Evolutionary conservation across 495 filamentous ascomycete genomes (phyloP), one percentile per base, ranked within the genome.

Genomic region (Aspergillus baeticus): DNA sequence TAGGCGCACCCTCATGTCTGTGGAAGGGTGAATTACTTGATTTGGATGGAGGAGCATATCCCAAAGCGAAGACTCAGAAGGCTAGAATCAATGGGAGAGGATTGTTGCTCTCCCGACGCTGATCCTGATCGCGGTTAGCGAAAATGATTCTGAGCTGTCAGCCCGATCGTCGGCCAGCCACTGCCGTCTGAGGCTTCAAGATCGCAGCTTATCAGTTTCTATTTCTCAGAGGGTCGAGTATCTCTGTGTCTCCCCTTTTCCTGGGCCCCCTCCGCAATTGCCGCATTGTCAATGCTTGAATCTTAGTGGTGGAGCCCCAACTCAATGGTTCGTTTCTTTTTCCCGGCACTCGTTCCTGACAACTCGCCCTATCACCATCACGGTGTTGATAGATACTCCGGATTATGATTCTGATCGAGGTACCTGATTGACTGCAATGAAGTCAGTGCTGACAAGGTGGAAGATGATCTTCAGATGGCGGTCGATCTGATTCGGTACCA

Each of bases 401-500:
- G 11, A 34, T 41, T 13, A 21, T 41, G 29, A 7, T 42, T 1
- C 6, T 13, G 35, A 13, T 13, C n/a, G 13, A 37, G 35, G 10
- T 4, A 37, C 23, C 20, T 37, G 42, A 8, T 8, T 36, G n/a
- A 20, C n/a, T 37, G 34, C 33, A 29, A 6, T 48, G n/a, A 11
- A 23, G 38, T 53, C 14, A 6, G 37, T 31, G 20, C 39, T 31
- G 21, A 37, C n/a, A 23, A 20, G 22, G 33, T 55, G 43, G 44
- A 23, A 31, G 29, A 36, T 22, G 48, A 53, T 57, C 57, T 39
- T 18, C 44, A 34, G 36, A 21, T 47, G 31, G 21, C 14, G 22
- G 35, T 48, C 35, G 53, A 55, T 55, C 53, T 48, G 21, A 55
- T 48, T 55, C 44, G 52, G 42, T 54, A 51, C 51, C 55, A 54